A percentile compares a stretch with the other conserved stretches of the same genome.
Evolutionary conservation across 1,139 yeast species (phyloP).

Genomic region (Lodderomyces jiufengensis): DNA sequence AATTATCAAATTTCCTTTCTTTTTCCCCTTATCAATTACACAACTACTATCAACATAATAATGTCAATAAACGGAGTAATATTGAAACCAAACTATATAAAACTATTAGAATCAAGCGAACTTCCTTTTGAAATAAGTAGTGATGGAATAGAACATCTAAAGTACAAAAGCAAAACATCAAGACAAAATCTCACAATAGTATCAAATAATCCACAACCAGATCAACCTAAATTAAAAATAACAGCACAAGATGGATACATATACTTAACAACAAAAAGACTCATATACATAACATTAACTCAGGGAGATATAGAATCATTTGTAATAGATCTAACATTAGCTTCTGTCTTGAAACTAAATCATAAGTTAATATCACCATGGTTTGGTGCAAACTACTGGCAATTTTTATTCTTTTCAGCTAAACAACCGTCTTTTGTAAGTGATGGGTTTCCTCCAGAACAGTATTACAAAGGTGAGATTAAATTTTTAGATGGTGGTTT

Average conservation of each 20-base stretch:
- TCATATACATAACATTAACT: slow-evolving; percentile 34
- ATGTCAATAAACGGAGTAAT: slow-evolving; percentile 35
- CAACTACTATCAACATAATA: too few species aligned
- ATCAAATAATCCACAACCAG: slow-evolving; percentile 13
- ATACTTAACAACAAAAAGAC: slow-evolving; percentile 34
- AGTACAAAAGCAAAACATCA: slow-evolving; percentile 19
- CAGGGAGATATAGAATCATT: slow-evolving; percentile 41
- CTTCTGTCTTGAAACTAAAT: slow-evolving; percentile 24
- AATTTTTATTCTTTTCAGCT: slow-evolving; percentile 37
- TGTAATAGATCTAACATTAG: slow-evolving; percentile 25
- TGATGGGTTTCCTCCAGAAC: slow-evolving; percentile 43
- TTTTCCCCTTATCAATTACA: too few species aligned
- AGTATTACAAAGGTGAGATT: slow-evolving; percentile 36
- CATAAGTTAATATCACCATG: slow-evolving; percentile 48
- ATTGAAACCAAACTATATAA: slow-evolving; percentile 20
- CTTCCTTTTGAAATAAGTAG: slow-evolving; percentile 22
- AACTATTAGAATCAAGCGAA: slow-evolving; percentile 15
- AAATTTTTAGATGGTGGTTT: slow-evolving; percentile 50
- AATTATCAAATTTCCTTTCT: background rate
- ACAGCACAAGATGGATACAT: slow-evolving; percentile 33
- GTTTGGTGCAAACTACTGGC: slow-evolving; percentile 55
- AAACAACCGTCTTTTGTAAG: slow-evolving; percentile 26
- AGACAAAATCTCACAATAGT: slow-evolving; percentile 23
- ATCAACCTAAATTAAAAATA: slow-evolving; percentile 18
- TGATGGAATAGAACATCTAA: slow-evolving; percentile 19